Percentiles rank a stretch among this genome's conserved stretches.
Conservation (phyloP, 2,329 filamentous ascomycete species). For the Akanthomyces uredinophilus region DNA sequence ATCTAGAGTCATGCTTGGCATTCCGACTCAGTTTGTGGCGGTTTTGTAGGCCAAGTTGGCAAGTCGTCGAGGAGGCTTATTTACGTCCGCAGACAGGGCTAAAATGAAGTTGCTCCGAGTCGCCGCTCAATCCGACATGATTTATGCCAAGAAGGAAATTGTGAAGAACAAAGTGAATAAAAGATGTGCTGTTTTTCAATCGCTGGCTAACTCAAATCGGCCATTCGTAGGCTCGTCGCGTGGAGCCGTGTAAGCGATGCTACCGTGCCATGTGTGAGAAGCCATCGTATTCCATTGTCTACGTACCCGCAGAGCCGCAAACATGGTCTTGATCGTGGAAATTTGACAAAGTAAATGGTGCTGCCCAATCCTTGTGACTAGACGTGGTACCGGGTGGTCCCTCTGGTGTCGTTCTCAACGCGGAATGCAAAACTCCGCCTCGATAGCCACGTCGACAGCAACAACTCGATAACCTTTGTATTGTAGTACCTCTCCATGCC, state of each 20-base stretch:
- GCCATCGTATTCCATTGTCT: neutral
- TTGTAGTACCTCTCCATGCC: neutral
- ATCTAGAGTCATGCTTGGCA: neutral
- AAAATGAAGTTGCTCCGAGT: too few species aligned
- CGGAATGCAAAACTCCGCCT: neutral
- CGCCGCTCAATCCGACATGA: neutral
- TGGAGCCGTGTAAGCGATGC: neutral
- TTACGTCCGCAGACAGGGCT: too few species aligned
- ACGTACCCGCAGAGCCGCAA: too few species aligned
- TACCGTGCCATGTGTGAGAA: neutral
- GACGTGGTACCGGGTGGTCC: neutral
- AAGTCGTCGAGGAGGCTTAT: too few species aligned
- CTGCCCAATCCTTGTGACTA: too few species aligned
- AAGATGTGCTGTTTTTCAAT: neutral
- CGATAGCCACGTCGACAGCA: neutral
- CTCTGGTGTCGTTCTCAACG: neutral
- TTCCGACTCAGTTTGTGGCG: neutral
- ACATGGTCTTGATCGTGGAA: too few species aligned
- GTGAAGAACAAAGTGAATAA: neutral
- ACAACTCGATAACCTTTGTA: neutral
- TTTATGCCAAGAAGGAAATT: neutral
- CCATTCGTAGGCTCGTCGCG: too few species aligned
- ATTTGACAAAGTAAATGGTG: too few species aligned
- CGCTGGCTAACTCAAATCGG: neutral
- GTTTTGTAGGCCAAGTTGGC: neutral